Evolutionary conservation across 306 rosid species (phyloP).

Genomic region (Nissolia schottii): DNA sequence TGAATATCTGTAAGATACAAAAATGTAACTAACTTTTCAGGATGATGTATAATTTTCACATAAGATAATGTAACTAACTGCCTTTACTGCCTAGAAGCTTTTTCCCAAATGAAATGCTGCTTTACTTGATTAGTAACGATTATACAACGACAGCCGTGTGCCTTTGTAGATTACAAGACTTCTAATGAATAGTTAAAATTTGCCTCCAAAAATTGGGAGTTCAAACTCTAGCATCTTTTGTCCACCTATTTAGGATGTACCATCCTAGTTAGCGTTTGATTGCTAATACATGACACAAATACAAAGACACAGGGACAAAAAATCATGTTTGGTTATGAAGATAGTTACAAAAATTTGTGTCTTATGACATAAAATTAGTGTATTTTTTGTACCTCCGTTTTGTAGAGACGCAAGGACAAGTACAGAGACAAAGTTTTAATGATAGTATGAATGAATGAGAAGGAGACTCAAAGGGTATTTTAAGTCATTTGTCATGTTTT

Average conservation of each 20-base stretch:
- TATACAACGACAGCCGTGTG: not conserved
- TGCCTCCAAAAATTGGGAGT: not conserved
- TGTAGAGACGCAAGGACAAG: too few species aligned
- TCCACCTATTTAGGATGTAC: constrained; percentile 68
- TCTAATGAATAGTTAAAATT: not conserved
- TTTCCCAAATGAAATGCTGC: not conserved
- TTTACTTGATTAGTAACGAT: not conserved
- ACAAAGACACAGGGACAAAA: too few species aligned
- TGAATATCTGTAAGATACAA: not conserved
- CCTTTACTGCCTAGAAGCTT: not conserved
- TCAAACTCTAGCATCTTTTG: constrained; percentile 57
- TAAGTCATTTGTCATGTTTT: too few species aligned
- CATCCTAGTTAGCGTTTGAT: too few species aligned
- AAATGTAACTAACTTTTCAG: not conserved
- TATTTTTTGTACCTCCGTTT: too few species aligned
- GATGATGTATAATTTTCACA: not conserved
- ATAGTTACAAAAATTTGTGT: too few species aligned
- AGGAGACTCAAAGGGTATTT: too few species aligned
- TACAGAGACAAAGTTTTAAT: too few species aligned
- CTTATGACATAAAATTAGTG: too few species aligned
- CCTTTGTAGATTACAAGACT: not conserved
- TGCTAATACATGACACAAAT: too few species aligned
- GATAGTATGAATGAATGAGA: too few species aligned
- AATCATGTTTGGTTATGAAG: too few species aligned
- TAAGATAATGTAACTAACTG: not conserved